phyloP scores from a whole-genome alignment of 2,329 filamentous ascomycete genomes.

The Pleurostoma richardsiae region DNA sequence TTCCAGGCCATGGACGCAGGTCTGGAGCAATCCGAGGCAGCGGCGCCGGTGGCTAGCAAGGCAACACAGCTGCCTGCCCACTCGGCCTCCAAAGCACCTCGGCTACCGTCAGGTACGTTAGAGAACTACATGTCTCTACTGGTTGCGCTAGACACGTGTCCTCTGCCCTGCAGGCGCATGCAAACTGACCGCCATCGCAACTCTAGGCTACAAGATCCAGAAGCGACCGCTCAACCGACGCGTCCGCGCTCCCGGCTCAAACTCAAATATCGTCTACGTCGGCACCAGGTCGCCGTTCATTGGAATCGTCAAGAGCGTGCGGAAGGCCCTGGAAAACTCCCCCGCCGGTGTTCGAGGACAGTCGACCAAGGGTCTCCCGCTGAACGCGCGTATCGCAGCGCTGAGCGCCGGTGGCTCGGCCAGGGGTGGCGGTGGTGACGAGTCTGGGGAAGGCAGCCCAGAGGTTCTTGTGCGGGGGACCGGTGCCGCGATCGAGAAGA shows the following conservation, averaged over 20 bases:
- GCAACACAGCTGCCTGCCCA: constrained; percentile 10
- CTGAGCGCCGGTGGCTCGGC: constrained; percentile 24
- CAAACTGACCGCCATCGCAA: too few species aligned
- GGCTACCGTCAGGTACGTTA: constrained; percentile 22
- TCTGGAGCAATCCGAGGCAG: neutral
- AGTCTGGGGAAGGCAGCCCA: constrained; percentile 19
- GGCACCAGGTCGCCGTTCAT: constrained; percentile 62
- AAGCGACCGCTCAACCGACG: constrained; percentile 39
- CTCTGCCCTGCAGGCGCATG: neutral
- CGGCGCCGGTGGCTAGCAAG: neutral
- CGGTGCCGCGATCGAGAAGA: constrained; percentile 61
- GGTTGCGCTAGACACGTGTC: too few species aligned
- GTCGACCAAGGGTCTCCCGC: constrained; percentile 34
- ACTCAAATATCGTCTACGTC: constrained; percentile 53
- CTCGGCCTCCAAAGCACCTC: constrained; percentile 25
- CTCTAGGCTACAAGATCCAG: constrained; percentile 39
- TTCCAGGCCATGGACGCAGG: neutral
- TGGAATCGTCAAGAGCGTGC: constrained; percentile 59
- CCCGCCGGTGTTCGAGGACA: constrained; percentile 40
- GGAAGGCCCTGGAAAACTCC: constrained; percentile 54
- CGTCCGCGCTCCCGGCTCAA: constrained; percentile 1
- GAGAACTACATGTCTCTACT: too few species aligned
- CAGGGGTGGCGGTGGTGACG: constrained; percentile 19
- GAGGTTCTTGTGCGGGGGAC: constrained; percentile 54
- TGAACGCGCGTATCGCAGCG: constrained; percentile 39